A percentile compares a stretch with the other conserved stretches of the same genome.
Conservation (phyloP, 2,329 filamentous ascomycete species). For the Venturia nashicola region DNA sequence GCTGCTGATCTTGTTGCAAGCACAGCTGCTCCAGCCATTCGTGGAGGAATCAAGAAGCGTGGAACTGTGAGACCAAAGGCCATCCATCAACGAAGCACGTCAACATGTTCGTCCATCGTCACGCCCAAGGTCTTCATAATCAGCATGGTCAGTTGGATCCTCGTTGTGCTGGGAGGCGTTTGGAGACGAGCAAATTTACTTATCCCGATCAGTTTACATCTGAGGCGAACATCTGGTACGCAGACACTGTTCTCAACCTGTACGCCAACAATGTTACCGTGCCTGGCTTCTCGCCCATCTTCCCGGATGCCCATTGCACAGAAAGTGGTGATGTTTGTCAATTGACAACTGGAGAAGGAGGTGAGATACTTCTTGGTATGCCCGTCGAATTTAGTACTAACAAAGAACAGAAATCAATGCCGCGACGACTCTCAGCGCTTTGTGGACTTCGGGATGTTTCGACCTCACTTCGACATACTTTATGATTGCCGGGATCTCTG, state of each 20-base stretch:
- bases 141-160: neutral
- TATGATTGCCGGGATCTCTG: constrained; percentile 58
- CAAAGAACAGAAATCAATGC: constrained; percentile 55
- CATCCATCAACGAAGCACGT: neutral
- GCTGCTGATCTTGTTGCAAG: neutral
- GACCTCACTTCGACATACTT: constrained; percentile 59
- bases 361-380: constrained; percentile 24
- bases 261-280: constrained; percentile 38
- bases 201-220: neutral
- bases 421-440: constrained; percentile 49
- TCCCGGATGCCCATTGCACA: constrained; percentile 53
- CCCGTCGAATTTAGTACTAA: neutral
- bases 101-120: neutral
- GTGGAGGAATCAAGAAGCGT: neutral
- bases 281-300: constrained; percentile 53
- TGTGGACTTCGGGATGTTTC: constrained; percentile 48
- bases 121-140: constrained; percentile 1
- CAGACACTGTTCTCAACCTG: neutral
- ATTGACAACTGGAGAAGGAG: constrained; percentile 44
- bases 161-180: too few species aligned
- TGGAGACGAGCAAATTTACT: neutral
- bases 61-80: neutral
- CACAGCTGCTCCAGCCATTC: neutral
- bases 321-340: constrained; percentile 51
- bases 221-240: neutral